A percentile compares a stretch with the other conserved stretches of the same genome.
These are phyloP conservation scores for Fusarium redolens DNA, from an alignment of 2,329 filamentous ascomycete genomes.

Conservation along the genomic window DNA sequence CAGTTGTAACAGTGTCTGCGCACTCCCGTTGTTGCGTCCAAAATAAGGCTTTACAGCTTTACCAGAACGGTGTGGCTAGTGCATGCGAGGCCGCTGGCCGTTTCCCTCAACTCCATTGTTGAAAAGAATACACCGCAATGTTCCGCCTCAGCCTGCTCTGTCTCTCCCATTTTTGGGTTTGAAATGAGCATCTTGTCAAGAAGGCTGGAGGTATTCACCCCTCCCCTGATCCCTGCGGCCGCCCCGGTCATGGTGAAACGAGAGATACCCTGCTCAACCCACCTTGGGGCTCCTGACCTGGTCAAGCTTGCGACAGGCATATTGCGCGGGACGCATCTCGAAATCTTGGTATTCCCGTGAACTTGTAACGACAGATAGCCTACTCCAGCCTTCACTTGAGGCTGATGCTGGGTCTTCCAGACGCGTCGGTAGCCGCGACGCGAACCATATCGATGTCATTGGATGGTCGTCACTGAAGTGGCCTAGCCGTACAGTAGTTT, in stretches of 20 bases:
- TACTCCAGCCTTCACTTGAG: slow-evolving; percentile 40
- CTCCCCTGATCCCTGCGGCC: slow-evolving; percentile 46
- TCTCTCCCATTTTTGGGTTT: slow-evolving; percentile 36
- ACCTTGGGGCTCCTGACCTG: slow-evolving; percentile 54
- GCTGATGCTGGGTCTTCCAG: slow-evolving; percentile 31
- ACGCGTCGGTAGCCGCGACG: slow-evolving; percentile 30
- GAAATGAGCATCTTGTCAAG: slow-evolving; percentile 34
- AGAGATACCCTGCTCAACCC: slow-evolving; percentile 61
- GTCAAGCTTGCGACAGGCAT: slow-evolving; percentile 58
- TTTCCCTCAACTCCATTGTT: slow-evolving; percentile 24
- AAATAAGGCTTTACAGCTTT: slow-evolving; percentile 14
- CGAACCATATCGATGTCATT: slow-evolving; percentile 15
- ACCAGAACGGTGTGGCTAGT: slow-evolving; percentile 40
- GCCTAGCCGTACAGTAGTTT: background rate
- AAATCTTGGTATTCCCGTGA: slow-evolving; percentile 38
- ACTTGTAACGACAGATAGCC: slow-evolving; percentile 17
- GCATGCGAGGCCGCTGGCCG: slow-evolving; percentile 30
- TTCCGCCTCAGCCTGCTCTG: slow-evolving; percentile 39
- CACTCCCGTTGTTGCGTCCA: slow-evolving; percentile 2
- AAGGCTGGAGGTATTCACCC: slow-evolving; percentile 31
- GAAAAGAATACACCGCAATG: slow-evolving; percentile 41
- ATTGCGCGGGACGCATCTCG: slow-evolving; percentile 30
- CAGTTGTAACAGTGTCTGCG: slow-evolving; percentile 13
- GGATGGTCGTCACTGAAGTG: background rate
- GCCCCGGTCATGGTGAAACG: slow-evolving; percentile 64